Base-by-base conservation (phyloP, 352 stramenopile genomes). In the Globisporangium echinulatum region DNA sequence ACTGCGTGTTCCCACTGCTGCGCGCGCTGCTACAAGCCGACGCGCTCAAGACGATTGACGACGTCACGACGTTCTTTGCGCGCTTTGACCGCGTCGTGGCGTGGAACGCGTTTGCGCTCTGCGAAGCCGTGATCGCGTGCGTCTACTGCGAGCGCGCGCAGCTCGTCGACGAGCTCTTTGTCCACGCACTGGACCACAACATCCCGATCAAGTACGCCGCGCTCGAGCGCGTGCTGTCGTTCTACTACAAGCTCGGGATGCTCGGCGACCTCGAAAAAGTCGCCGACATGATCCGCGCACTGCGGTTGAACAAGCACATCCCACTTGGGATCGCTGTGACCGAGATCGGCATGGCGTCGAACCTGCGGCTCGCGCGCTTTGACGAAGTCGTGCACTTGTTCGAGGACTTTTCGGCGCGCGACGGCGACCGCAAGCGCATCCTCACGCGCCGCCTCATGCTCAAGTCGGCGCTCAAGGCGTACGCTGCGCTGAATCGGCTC, bases 131-230 rank as follows among this genome's bases (percentile, higher is more conserved):
- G 49, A 77, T 90, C 48, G 70, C 71, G 57, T 68, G 72, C 33
- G 70, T 89, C 49, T 71, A 70, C 11, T 64, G 67, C 47, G 68
- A 87, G 52, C 70, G 77, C 19, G 66, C 70, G 40, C 67, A 75
- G 50, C 52, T 92, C 33, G 78, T 92, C 0, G 78, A 90, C 42
- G 67, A 84, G 25, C 58, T 90, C 2, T 72, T 89, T 47, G 74
- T 74, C 3, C 74, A 85, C 52, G 78, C 82, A 13, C 61, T 92
- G 57, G 69, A 87, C 58, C 78, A 70, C 48, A 67, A 68, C 49
- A 88, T 88, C 59, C 67, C 78, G 4, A 82, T 92, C 62, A 92
- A 90, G 60, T 92, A 92, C 55, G 78, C 77, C 14, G 82, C 82
- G 19, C 69, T 92, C 11, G 82, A 92, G 63, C 72, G 72, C 33